Percentiles rank a stretch among this genome's conserved stretches.
phyloP scores from a whole-genome alignment of 1,139 yeast genomes.

The Sugiyamaella grinbergsii region DNA sequence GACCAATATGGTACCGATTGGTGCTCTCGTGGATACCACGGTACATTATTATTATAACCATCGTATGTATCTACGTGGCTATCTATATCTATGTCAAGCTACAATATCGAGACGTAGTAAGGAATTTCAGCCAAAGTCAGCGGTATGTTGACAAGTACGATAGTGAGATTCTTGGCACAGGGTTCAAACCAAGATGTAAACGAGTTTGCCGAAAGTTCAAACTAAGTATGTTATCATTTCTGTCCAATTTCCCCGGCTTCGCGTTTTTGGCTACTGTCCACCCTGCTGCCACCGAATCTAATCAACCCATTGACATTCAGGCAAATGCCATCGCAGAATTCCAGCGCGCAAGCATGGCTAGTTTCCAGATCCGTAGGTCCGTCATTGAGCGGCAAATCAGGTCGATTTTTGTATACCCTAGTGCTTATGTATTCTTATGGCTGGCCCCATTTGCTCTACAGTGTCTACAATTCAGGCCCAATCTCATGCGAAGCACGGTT shows the following conservation, averaged over 20 bases:
- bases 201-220: conserved; percentile 10
- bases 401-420: conserved; percentile 79
- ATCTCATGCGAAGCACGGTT: conserved; percentile 49
- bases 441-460: conserved; percentile 76
- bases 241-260: conserved; percentile 38
- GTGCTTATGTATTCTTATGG: conserved; percentile 80
- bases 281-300: conserved; percentile 4
- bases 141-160: conserved; percentile 26
- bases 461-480: conserved; percentile 51
- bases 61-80: conserved; percentile 65
- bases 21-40: conserved; percentile 85
- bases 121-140: conserved; percentile 36
- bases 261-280: conserved; percentile 29
- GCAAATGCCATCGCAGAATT: conserved; percentile 45
- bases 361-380: conserved; percentile 61
- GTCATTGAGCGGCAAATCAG: conserved; percentile 78
- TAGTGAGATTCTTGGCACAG: conserved; percentile 6
- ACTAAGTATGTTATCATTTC: conserved; percentile 20
- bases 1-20: conserved; percentile 73
- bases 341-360: conserved; percentile 61
- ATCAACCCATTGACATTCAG: conserved; percentile 25
- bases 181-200: conserved; percentile 3
- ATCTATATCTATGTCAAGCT: conserved; percentile 71
- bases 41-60: conserved; percentile 62
- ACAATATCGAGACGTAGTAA: conserved; percentile 38